Evolutionary conservation across 2,329 filamentous ascomycete species (phyloP).

Genomic region (Shiraia bambusicola): DNA sequence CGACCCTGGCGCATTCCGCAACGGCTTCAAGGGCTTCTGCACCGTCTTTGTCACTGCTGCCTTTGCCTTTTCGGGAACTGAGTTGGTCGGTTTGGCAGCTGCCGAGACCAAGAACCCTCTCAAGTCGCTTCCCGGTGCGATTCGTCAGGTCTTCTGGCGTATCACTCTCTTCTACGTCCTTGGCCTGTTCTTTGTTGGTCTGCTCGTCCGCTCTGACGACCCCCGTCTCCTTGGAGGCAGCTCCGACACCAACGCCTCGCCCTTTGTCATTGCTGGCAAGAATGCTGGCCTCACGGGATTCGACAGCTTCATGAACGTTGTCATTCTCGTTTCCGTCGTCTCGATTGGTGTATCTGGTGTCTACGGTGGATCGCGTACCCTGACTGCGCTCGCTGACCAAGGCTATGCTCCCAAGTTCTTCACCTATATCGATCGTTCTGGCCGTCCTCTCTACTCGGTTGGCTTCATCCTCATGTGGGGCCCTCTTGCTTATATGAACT

Average conservation of each 20-base stretch:
- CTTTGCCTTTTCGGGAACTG: slow-evolving; percentile 64
- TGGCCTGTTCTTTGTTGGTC: slow-evolving; percentile 47
- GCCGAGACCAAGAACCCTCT: slow-evolving; percentile 60
- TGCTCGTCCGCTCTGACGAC: slow-evolving; percentile 44
- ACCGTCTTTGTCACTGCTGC: slow-evolving; percentile 64
- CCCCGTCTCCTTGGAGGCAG: slow-evolving; percentile 38
- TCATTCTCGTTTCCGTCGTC: slow-evolving; percentile 63
- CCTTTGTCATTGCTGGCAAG: slow-evolving; percentile 67
- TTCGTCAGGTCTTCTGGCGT: slow-evolving; percentile 52
- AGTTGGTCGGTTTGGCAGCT: slow-evolving; percentile 62
- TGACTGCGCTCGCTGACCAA: slow-evolving; percentile 54
- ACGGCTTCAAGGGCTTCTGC: slow-evolving; percentile 66
- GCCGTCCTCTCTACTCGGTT: slow-evolving; percentile 77
- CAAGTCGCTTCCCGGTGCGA: slow-evolving; percentile 49
- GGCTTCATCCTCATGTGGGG: slow-evolving; percentile 66
- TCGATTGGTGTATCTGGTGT: slow-evolving; percentile 61
- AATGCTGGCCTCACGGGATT: slow-evolving; percentile 62
- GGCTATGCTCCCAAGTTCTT: slow-evolving; percentile 75
- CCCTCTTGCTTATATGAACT: slow-evolving; percentile 70
- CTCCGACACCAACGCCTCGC: slow-evolving; percentile 52
- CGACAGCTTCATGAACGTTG: slow-evolving; percentile 66
- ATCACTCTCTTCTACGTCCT: slow-evolving; percentile 50
- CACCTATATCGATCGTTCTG: slow-evolving; percentile 78
- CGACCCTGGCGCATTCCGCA: slow-evolving; percentile 54
- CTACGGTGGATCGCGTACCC: slow-evolving; percentile 59